Conservation (phyloP, 495 filamentous ascomycete species). For the Hypoxylon perforatum region DNA sequence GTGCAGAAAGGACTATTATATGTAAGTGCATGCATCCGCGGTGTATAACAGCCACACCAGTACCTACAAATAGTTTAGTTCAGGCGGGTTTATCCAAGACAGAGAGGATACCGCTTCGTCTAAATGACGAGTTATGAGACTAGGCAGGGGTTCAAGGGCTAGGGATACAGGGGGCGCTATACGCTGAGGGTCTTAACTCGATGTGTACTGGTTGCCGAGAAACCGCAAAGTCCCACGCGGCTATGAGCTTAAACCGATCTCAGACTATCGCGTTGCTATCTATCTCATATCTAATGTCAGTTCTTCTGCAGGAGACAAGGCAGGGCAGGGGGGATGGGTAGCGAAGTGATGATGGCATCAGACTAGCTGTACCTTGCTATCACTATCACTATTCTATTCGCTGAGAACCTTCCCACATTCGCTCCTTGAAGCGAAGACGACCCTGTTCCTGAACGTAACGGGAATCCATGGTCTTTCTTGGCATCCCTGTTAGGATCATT, state of each 20-base stretch:
- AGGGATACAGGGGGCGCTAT: slow-evolving; percentile 5
- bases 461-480: neutral
- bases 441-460: too few species aligned
- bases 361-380: neutral
- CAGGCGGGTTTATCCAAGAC: neutral
- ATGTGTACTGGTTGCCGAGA: slow-evolving; percentile 17
- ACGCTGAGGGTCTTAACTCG: slow-evolving; percentile 3
- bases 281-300: too few species aligned
- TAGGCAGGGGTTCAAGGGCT: neutral
- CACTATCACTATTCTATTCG: neutral
- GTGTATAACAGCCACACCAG: too few species aligned
- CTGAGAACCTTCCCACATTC: too few species aligned
- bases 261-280: slow-evolving; percentile 7
- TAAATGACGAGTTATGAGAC: too few species aligned
- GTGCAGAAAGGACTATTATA: too few species aligned
- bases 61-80: slow-evolving; percentile 12
- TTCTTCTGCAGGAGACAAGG: neutral
- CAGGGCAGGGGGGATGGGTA: too few species aligned
- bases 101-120: too few species aligned
- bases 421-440: too few species aligned
- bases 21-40: too few species aligned
- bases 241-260: slow-evolving; percentile 42
- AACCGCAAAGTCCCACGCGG: slow-evolving; percentile 16
- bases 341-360: neutral
- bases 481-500: neutral